phyloP scores from a whole-genome alignment of 73 alveolate species.

The Urostyla sp. region DNA sequence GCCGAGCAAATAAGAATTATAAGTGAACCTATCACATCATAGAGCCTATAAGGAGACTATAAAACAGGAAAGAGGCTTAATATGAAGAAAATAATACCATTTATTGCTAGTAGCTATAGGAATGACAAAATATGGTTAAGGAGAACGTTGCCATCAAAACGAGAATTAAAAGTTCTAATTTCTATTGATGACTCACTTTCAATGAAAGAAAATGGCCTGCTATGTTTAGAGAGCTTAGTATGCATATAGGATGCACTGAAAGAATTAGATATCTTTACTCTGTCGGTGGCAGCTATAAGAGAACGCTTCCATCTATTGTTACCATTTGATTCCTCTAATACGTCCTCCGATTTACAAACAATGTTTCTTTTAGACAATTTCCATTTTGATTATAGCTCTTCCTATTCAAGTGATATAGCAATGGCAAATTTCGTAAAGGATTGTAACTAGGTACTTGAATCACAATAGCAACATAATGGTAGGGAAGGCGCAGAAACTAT shows the following conservation, averaged over 20 bases:
- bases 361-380: conserved; percentile 86
- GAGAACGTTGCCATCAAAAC: conserved; percentile 97
- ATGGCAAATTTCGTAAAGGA: conserved; percentile 91
- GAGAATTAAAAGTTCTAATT: conserved; percentile 96
- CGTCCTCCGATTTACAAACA: conserved; percentile 78
- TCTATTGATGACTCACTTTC: conserved; percentile 97
- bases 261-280: conserved; percentile 93
- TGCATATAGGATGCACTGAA: conserved; percentile 91
- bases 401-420: conserved; percentile 77
- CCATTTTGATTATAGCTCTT: conserved; percentile 83
- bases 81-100: conserved; percentile 98
- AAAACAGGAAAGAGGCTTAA: conserved; percentile 99
- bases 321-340: conserved; percentile 82
- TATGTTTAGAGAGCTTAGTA: conserved; percentile 88
- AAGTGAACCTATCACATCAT: conserved; percentile 90
- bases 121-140: conserved; percentile 99
- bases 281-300: conserved; percentile 92
- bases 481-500: conserved; percentile 74
- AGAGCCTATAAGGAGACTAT: conserved; percentile 96
- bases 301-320: conserved; percentile 88
- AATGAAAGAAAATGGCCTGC: conserved; percentile 93
- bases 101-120: conserved; percentile 98
- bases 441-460: conserved; percentile 67
- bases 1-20: conserved; percentile 91
- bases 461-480: conserved; percentile 67